Evolutionary conservation across 306 rosid species (phyloP).

Genomic region (Medicago lupulina): DNA sequence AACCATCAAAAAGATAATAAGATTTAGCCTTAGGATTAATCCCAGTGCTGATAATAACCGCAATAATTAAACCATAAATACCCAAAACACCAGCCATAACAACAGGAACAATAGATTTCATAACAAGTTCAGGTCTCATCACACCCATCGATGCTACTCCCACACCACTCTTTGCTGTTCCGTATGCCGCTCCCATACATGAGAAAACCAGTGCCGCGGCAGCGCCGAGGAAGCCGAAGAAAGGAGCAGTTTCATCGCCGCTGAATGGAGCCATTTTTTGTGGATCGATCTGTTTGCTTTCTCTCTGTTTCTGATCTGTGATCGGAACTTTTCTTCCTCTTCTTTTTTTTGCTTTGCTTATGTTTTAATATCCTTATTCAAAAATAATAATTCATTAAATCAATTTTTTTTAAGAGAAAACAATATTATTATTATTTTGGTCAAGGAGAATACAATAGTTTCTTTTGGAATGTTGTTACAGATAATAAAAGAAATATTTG

Average conservation of each 20-base stretch:
- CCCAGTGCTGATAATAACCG: slow-evolving; percentile 74
- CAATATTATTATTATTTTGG: too few relatives aligned
- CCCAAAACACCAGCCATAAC: slow-evolving; percentile 85
- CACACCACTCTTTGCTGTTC: slow-evolving; percentile 71
- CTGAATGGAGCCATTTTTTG: slow-evolving; percentile 54
- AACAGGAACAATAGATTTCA: slow-evolving; percentile 78
- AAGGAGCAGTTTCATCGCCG: slow-evolving; percentile 81
- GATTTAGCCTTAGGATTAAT: slow-evolving; percentile 78
- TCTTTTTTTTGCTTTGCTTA: neutral
- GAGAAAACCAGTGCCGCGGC: slow-evolving; percentile 79
- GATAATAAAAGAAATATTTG: neutral
- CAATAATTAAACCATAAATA: slow-evolving; percentile 76
- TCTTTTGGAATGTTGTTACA: too few relatives aligned
- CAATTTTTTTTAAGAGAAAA: too few relatives aligned
- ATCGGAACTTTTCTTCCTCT: neutral
- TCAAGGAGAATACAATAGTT: too few relatives aligned
- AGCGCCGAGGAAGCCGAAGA: slow-evolving; percentile 80
- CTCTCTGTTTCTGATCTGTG: neutral
- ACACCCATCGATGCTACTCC: slow-evolving; percentile 85
- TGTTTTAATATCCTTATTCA: too few relatives aligned
- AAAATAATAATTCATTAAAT: too few relatives aligned
- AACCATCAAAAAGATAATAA: slow-evolving; percentile 66
- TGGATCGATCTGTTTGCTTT: neutral
- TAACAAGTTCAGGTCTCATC: slow-evolving; percentile 79
- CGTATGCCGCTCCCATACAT: slow-evolving; percentile 76